phyloP scores from a whole-genome alignment of 352 stramenopile species.

The Pythium graminicola region DNA sequence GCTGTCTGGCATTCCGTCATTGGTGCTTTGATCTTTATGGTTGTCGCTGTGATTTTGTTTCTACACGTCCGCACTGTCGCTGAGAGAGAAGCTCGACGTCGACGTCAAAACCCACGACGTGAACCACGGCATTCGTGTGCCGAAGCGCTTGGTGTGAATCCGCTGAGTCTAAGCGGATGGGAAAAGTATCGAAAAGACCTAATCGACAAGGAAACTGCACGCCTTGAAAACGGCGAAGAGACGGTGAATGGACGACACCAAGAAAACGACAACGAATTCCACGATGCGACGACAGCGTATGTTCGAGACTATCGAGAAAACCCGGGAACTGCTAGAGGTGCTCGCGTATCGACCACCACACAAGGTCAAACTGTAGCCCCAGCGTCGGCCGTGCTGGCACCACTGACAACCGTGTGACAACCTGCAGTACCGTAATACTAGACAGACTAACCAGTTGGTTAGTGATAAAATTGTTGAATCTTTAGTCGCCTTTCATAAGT shows the following conservation, averaged over 20 bases:
- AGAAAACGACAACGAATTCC: background rate
- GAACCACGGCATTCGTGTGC: background rate
- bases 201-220: conserved; percentile 1
- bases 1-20: background rate
- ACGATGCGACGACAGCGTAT: background rate
- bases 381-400: background rate
- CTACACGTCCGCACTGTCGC: background rate
- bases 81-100: background rate
- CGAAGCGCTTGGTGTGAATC: background rate
- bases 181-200: background rate
- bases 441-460: no score
- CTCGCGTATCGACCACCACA: background rate
- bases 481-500: no score
- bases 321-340: background rate
- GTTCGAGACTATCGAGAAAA: background rate
- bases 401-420: background rate
- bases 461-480: no score
- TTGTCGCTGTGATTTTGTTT: background rate
- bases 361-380: background rate
- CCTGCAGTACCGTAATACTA: background rate
- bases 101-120: background rate
- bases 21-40: background rate
- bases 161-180: background rate
- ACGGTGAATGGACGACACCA: background rate
- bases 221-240: background rate